Conservation (phyloP, 2,329 filamentous ascomycete species). For the Penicillium occitanis region DNA sequence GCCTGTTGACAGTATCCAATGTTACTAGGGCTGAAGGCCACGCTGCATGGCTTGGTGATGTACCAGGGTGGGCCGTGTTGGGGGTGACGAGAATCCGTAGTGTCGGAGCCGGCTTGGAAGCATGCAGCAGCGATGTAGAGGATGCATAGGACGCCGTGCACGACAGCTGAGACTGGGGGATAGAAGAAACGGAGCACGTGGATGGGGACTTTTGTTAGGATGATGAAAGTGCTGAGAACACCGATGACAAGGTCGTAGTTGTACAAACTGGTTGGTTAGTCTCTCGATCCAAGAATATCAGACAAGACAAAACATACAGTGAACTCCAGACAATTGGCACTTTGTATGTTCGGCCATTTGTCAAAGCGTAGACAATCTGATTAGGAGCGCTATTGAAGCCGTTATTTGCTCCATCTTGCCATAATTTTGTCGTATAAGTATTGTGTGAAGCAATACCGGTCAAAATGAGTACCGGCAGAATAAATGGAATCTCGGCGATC, state of each 20-base stretch:
- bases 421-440: conserved; percentile 60
- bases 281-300: background rate
- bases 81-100: conserved; percentile 54
- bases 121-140: conserved; percentile 58
- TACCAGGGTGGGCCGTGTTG: conserved; percentile 63
- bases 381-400: conserved; percentile 63
- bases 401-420: conserved; percentile 61
- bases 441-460: conserved; percentile 63
- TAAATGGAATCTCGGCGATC: conserved; percentile 56
- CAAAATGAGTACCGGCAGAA: conserved; percentile 58
- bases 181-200: conserved; percentile 58
- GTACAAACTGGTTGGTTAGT: conserved; percentile 50
- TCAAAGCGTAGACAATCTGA: conserved; percentile 57
- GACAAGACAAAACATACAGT: conserved; percentile 50
- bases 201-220: conserved; percentile 58
- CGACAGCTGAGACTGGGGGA: conserved; percentile 54
- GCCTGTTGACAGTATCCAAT: conserved; percentile 61
- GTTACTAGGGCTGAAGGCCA: conserved; percentile 48
- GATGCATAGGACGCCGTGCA: conserved; percentile 53
- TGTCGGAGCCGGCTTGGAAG: conserved; percentile 59
- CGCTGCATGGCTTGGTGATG: conserved; percentile 60
- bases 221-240: conserved; percentile 61
- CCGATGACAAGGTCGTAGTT: conserved; percentile 62
- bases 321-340: conserved; percentile 60
- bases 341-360: conserved; percentile 58